phyloP scores from a whole-genome alignment of 2,329 filamentous ascomycete genomes.

The Harringtonia aguacate region DNA sequence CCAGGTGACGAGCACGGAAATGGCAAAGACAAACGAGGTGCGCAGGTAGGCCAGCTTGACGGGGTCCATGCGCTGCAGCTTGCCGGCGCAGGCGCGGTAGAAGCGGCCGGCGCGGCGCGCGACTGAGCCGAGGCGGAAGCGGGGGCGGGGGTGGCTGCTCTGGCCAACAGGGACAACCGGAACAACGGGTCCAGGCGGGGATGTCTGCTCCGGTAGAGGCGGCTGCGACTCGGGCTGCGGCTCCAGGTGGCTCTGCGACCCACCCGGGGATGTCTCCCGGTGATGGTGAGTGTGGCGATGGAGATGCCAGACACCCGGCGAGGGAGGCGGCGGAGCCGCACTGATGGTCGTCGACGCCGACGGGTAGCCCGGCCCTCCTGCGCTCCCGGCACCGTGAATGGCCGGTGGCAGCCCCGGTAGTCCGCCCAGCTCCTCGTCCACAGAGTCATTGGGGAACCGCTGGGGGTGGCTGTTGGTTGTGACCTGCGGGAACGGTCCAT shows the following conservation, averaged over 20 bases:
- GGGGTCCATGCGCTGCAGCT: constrained; percentile 36
- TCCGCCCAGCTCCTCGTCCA: background rate
- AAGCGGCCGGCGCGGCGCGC: background rate
- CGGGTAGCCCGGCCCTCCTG: background rate
- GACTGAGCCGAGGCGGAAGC: background rate
- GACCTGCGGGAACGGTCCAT: constrained; percentile 8
- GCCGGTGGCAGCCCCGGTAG: background rate
- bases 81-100: constrained; percentile 10
- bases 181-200: no score
- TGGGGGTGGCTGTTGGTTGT: constrained; percentile 1
- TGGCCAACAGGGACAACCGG: no score
- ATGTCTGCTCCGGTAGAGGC: no score
- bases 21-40: constrained; percentile 49
- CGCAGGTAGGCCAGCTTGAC: constrained; percentile 51
- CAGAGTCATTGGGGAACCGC: constrained; percentile 10
- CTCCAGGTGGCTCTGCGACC: no score
- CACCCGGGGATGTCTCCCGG: no score
- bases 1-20: constrained; percentile 52
- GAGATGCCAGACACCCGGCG: background rate
- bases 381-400: constrained; percentile 3
- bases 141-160: background rate
- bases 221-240: no score
- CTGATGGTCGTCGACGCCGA: constrained; percentile 8
- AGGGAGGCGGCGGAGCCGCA: constrained; percentile 1
- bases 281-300: background rate